Evolutionary conservation across 1,284 basidiomycete species (phyloP), one percentile per base, ranked within the genome.

Genomic region (Cystobasidium sp.): DNA sequence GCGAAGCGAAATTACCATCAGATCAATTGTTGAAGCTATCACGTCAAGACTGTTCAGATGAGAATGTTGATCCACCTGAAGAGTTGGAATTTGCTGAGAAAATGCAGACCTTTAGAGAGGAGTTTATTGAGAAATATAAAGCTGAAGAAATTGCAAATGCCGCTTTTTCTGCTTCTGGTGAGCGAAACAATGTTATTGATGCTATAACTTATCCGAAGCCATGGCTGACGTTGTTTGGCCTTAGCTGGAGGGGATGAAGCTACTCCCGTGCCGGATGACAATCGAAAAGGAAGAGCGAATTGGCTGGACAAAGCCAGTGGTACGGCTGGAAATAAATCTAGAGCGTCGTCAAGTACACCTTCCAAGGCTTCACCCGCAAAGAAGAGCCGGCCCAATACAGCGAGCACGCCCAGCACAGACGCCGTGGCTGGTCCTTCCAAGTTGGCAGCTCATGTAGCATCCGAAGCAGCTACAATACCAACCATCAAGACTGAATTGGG

Each of bases 71-170:
- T 59, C 41, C 74, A 16, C 37, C 49, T 4, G 65, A 59, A 16
- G 78, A 79, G 58, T n/a, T 78, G 6, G 43, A 39, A 37, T 78
- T 76, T 16, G 78, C 74, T 44, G 18, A 20, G 3, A 74, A 78
- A 64, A 78, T 79, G 77, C 67, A 43, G 14, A 47, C 2, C 20
- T 31, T 22, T n/a, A 56, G 68, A 52, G 56, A 70, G 12, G 58
- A 46, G 12, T 70, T 70, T 24, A 31, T 62, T n/a, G 58, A 62
- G 16, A 62, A 52, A 37, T 61, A 39, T 58, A 22, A 37, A 18
- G n/a, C 47, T 5, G 68, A 70, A 16, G 68, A 70, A 22, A 44
- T 6, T 37, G 66, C 66, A 18, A 55, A 67, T 44, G 51, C 64
- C 2, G 20, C 41, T 44, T 56, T 31, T 31, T 31, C n/a, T 6